Evolutionary conservation across 805 yeast genomes (phyloP), one percentile per base, ranked within the genome.

Genomic region (Lachancea lanzarotensis): DNA sequence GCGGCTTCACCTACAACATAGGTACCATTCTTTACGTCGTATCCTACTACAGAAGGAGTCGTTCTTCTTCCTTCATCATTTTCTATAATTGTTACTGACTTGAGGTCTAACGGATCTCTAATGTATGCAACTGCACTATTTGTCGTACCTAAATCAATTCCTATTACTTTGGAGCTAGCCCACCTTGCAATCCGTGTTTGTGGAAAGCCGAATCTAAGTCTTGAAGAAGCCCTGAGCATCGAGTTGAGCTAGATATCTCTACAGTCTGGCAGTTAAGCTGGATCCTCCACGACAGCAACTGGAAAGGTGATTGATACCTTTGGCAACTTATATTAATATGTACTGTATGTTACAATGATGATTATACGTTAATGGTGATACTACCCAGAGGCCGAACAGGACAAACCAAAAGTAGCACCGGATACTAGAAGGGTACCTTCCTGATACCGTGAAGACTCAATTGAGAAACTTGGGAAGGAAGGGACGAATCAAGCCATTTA

Each of bases 141-240:
- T 36, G 95, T 85, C 18, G 95, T 85, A 22, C 95, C 95, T 45
- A 85, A 65, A 64, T 85, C 95, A 51, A 85, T 84, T 46, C 95
- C 95, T 40, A 83, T 77, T 3, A 83, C 88, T 41, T 54, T 57
- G 6, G 54, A 50, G 40, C 57, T 56, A 18, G 47, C 50, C 31
- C 19, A 38, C 10, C 47, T 26, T 22, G 16, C 19, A 26, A n/a
- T 9, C 6, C n/a, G 34, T 9, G 8, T n/a, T 5, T 7, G 17
- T 9, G 32, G n/a, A n/a, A 37, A 25, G 15, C 37, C 19, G 4
- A 17, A 12, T 15, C 11, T 22, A 2, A 25, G 25, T 12, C 32
- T 32, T 13, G 43, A 16, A 20, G 15, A 25, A 13, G 20, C 15
- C 12, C 38, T 22, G 13, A 40, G 13, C 43, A 40, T 40, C 35